Evolutionary conservation across 2,329 filamentous ascomycete species (phyloP).

Genomic region (Aureobasidium sp.): DNA sequence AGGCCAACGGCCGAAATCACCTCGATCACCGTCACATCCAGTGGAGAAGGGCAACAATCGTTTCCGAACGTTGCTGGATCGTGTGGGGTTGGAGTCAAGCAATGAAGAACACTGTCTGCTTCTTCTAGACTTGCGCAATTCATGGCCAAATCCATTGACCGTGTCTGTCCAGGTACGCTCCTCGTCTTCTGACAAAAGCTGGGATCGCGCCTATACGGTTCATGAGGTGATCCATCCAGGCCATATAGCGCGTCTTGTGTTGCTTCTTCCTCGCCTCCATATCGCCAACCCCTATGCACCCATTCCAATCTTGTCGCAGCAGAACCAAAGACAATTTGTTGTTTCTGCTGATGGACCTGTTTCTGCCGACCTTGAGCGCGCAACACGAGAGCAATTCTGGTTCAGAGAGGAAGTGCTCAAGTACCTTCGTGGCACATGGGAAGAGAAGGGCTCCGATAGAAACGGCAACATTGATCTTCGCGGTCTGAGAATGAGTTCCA

Average conservation of each 20-base stretch:
- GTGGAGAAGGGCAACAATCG: conserved; percentile 22
- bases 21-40: not conserved
- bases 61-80: conserved; percentile 39
- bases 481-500: conserved; percentile 60
- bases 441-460: conserved; percentile 48
- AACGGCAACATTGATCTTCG: conserved; percentile 68
- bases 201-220: conserved; percentile 27
- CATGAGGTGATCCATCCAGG: conserved; percentile 47
- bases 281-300: conserved; percentile 67
- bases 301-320: conserved; percentile 72
- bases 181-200: conserved; percentile 12
- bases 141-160: conserved; percentile 73
- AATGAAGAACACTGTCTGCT: conserved; percentile 64
- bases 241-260: conserved; percentile 62
- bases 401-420: conserved; percentile 75
- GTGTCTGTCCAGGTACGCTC: conserved; percentile 48
- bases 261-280: conserved; percentile 68
- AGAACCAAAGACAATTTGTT: conserved; percentile 84
- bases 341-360: conserved; percentile 67
- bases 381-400: conserved; percentile 80
- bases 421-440: conserved; percentile 64
- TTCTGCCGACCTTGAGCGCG: conserved; percentile 69
- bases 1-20: not conserved
- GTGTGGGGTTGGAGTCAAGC: conserved; percentile 34
- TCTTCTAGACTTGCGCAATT: conserved; percentile 76